Evolutionary conservation across 306 rosid species (phyloP).

Genomic region (Prunus mira): DNA sequence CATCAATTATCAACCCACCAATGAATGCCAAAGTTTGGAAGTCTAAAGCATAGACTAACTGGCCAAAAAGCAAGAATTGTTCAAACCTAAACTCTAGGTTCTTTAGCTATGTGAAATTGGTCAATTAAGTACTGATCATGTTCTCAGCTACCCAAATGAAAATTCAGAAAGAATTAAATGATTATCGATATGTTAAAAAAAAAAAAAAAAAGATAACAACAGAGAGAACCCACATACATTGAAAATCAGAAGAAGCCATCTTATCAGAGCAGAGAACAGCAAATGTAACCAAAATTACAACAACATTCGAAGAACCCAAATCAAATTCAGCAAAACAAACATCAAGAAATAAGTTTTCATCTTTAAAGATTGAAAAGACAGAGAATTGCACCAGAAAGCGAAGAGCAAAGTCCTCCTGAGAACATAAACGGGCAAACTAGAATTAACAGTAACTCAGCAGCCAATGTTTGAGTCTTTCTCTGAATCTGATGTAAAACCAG

Average conservation of each 20-base stretch:
- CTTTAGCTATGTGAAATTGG: neutral
- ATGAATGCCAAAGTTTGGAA: neutral
- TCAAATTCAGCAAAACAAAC: constrained; percentile 20
- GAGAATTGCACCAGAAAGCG: constrained; percentile 14
- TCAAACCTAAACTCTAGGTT: neutral
- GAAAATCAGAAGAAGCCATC: neutral
- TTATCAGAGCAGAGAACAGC: neutral
- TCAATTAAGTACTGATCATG: constrained; percentile 2
- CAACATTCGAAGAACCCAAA: constrained; percentile 20
- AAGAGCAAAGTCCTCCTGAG: constrained; percentile 1
- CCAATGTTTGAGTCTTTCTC: constrained; percentile 2
- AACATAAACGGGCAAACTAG: constrained; percentile 10
- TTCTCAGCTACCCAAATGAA: too few relatives aligned
- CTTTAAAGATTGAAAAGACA: constrained; percentile 20
- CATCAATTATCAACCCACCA: constrained; percentile 9
- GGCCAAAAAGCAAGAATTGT: constrained; percentile 3
- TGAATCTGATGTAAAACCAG: constrained; percentile 16
- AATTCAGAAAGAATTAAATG: neutral
- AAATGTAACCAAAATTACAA: neutral
- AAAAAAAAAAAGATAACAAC: neutral
- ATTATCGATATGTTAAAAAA: neutral
- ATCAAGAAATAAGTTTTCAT: constrained; percentile 8
- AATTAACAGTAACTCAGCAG: constrained; percentile 14
- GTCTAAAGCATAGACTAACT: neutral
- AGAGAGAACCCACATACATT: constrained; percentile 1